A percentile compares a stretch with the other conserved stretches of the same genome.
These are phyloP conservation scores for Gynostemma pentaphyllum DNA, from an alignment of 306 rosid species.

Conservation along the genomic window DNA sequence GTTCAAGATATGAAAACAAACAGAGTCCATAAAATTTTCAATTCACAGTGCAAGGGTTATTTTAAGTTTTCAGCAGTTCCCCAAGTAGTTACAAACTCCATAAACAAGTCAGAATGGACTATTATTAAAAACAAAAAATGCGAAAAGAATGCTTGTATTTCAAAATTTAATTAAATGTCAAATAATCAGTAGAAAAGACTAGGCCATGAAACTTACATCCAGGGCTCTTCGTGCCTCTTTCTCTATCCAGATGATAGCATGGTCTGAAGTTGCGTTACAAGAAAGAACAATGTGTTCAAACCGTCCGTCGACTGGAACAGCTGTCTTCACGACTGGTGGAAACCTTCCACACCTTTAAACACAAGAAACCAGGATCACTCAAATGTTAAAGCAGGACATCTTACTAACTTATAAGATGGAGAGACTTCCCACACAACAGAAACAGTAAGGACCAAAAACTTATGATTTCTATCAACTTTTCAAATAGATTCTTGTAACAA, in stretches of 20 bases:
- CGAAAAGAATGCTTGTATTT: background rate
- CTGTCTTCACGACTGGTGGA: conserved; percentile 82
- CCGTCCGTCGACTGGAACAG: conserved; percentile 92
- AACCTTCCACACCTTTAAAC: conserved; percentile 49
- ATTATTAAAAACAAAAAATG: background rate
- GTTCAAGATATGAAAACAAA: background rate
- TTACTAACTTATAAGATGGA: background rate
- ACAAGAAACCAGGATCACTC: background rate
- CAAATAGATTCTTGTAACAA: background rate
- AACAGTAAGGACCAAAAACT: background rate
- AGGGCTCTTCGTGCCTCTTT: conserved; percentile 77
- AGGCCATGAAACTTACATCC: conserved; percentile 39
- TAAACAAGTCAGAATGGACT: background rate
- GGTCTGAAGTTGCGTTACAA: conserved; percentile 89
- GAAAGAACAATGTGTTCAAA: conserved; percentile 91
- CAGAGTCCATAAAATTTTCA: background rate
- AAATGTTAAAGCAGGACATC: background rate
- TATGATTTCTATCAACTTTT: background rate
- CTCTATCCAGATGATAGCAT: conserved; percentile 88
- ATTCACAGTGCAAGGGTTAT: background rate
- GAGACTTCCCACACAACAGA: background rate
- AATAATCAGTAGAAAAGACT: background rate
- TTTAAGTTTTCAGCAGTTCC: background rate
- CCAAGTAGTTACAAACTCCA: too few species aligned
- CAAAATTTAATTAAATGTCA: background rate